Evolutionary conservation across 2,329 filamentous ascomycete genomes (phyloP), one percentile per base, ranked within the genome.

Genomic region (Fusarium tanahbumbuense): DNA sequence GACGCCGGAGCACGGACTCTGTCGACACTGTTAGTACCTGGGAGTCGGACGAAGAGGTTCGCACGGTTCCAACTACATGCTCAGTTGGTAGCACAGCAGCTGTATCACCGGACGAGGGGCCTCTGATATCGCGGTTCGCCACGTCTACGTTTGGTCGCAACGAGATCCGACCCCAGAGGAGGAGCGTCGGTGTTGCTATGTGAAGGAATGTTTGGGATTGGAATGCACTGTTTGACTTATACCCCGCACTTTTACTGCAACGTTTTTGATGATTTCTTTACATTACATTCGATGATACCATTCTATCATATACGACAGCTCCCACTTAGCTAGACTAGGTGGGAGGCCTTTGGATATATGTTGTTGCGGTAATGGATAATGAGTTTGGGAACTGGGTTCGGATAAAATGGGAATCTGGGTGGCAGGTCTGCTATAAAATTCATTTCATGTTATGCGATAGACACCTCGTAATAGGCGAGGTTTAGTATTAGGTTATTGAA

Each of bases 11-110:
- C 72, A 77, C 82, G 55, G 83, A 84, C 57, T 85, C 83, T 27
- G 74, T 81, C 48, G 83, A 82, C 47, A 85, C 84, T 4, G 78
- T 83, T 55, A 86, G 84, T 54, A 86, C 86, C 8, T 87, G 86
- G 80, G 83, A 83, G 59, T 84, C 80, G 47, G 81, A 82, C 18
- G 81, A 83, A 16, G 82, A 79, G 56, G 78, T 83, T 59, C 81
- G 80, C 57, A 86, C 82, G 8, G 70, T 82, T 46, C 81, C 82
- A n/a, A 85, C 84, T 4, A 84, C 80, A 15, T 84, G 83, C 77
- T 87, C 85, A 22, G 82, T 84, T 10, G 81, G 82, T 55, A 85
- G 83, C 74, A 83, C 80, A 11, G 78, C 83, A 16, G 80, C 78
- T 30, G 73, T 78, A 34, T 78, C 77, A 62, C 76, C 78, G 64